A percentile compares a stretch with the other conserved stretches of the same genome.
Evolutionary conservation across 768 basidiomycete genomes (phyloP).

Genomic region (Aureoboletus auriporus): DNA sequence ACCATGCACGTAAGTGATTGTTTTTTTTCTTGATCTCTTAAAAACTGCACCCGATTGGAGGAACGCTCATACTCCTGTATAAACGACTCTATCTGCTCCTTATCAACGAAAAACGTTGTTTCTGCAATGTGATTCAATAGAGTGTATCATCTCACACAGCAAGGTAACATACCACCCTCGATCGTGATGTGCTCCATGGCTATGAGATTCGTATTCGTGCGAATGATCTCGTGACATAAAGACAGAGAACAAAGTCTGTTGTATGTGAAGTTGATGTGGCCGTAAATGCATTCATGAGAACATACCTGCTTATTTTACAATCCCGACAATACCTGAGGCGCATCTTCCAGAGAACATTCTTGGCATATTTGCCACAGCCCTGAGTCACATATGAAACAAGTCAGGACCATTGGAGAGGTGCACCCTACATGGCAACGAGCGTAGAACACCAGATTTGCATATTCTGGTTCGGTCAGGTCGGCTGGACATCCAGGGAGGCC

Average conservation of each 20-base stretch:
- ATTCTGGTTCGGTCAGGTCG: conserved; percentile 42
- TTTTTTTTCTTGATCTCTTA: neutral
- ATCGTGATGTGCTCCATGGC: neutral
- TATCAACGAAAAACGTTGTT: neutral
- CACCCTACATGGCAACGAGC: conserved; percentile 17
- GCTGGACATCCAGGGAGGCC: conserved; percentile 39
- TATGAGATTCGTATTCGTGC: neutral
- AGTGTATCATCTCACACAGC: neutral
- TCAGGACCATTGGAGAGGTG: neutral
- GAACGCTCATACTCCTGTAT: conserved; percentile 3
- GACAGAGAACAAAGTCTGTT: neutral
- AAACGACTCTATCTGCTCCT: conserved; percentile 6
- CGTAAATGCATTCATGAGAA: neutral
- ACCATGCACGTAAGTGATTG: neutral
- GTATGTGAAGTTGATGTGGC: neutral
- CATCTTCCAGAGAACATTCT: conserved; percentile 1
- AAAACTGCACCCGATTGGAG: conserved; percentile 1
- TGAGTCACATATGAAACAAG: neutral
- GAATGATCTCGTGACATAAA: neutral
- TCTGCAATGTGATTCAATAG: neutral
- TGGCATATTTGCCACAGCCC: conserved; percentile 5
- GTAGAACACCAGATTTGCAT: conserved; percentile 36
- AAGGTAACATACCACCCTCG: neutral
- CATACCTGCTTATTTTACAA: neutral
- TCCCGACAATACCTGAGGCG: conserved; percentile 11